Evolutionary conservation across 164 flowering plant genomes (phyloP), one percentile per base, ranked within the genome.

Genomic region (Kalanchoe fedtschenkoi): DNA sequence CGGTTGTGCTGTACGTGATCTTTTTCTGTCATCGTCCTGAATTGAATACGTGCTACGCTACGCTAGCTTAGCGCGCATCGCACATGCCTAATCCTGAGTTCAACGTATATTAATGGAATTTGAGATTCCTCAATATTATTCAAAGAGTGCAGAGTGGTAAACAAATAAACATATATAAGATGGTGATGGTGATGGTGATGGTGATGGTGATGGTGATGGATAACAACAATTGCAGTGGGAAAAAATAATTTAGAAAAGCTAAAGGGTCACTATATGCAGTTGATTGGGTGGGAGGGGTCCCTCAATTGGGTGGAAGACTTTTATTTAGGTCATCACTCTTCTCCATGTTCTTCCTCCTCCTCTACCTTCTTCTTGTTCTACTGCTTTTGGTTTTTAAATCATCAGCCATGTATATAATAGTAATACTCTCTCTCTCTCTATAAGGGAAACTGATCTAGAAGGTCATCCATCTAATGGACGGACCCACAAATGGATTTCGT

Each of bases 221-320:
- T 24, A 26, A 51, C 56, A 51, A 51, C 6, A 28, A 13, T 51
- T 26, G 24, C 4, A 51, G 56, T 51, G 56, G 32, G 32, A 24
- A 28, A 51, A 21, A 19, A 8, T 9, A 22, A 24, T 24, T 24
- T 26, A 24, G 16, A 26, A 26, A 51, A 51, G 56, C 56, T 26
- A 51, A 51, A 11, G 56, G 32, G 32, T 51, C 56, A 51, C 56
- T 26, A 51, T 51, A 26, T 51, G 32, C 56, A 51, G 32, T 51
- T 51, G 56, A 8, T 26, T 10, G 32, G 13, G 14, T 51, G 24
- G 32, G 24, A 16, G 56, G 32, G 32, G 33, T 51, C 26, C 56
- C 15, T 26, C n/a, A n/a, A n/a, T n/a, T 13, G 21, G 9, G 56
- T 51, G 56, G 32, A 51, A 51, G 17, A 51, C 32, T 51, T 51